Evolutionary conservation across 495 filamentous ascomycete genomes (phyloP), one percentile per base, ranked within the genome.

Genomic region (Aspergillus indologenus): DNA sequence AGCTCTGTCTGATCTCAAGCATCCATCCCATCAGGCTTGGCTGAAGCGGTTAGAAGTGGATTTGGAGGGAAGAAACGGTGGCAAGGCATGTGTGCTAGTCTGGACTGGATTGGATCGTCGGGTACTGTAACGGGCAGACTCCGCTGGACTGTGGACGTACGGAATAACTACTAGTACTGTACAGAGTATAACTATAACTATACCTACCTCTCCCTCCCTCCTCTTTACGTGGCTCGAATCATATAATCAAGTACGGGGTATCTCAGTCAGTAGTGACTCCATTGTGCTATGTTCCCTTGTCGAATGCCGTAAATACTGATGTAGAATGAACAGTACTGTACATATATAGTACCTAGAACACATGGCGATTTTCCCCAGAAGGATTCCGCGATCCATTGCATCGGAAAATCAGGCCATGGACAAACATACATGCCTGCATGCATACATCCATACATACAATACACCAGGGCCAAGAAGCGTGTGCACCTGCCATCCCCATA

Each of bases 11-110:
- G 47, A 23, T 26, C 44, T 21, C 23, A 24, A 14, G n/a, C n/a
- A n/a, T n/a, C 26, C 21, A 50, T 50, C 26, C 26, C 26, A 29
- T 9, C 26, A 29, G 26, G 3, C 9, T 29, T 50, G 47, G 21
- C 47, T 26, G 47, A 50, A 17, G 47, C 6, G 47, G 47, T 50
- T 50, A 24, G 47, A 24, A 24, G 47, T 24, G 47, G n/a, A n/a
- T n/a, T n/a, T n/a, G 47, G 47, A 24, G 47, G 23, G 47, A 24
- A 20, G 26, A 50, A 15, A 5, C 7, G 47, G 19, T 24, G 23
- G 20, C 20, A 24, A 45, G 3, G 26, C 4, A 49, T 22, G 17
- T 23, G 46, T 11, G 46, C 7, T 23, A 49, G 46, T 49, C 46
- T 49, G 46, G 46, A 49, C 20, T 47, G 8, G 45, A 47, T 19